Evolutionary conservation across 345 rosid genomes (phyloP).

Genomic region (Citrus mangshanensis): DNA sequence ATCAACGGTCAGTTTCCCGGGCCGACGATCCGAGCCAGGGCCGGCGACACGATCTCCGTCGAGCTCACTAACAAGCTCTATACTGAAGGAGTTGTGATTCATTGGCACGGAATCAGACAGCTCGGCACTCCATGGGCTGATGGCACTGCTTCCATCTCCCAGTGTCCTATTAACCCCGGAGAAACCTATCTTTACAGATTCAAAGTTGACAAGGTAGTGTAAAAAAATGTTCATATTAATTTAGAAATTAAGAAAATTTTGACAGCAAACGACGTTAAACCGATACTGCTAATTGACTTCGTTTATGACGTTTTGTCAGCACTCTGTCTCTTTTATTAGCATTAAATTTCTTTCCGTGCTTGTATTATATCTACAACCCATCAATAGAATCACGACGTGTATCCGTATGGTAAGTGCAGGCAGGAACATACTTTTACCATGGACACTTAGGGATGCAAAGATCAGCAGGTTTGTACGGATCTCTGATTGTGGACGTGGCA

Average conservation of each 20-base stretch:
- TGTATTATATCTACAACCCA: background rate
- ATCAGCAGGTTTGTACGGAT: constrained; percentile 72
- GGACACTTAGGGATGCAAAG: constrained; percentile 93
- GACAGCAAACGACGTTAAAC: no score
- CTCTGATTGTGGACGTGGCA: constrained; percentile 53
- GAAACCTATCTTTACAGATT: constrained; percentile 76
- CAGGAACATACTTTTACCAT: constrained; percentile 83
- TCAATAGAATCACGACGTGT: background rate
- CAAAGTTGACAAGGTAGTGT: constrained; percentile 56
- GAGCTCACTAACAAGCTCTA: constrained; percentile 60
- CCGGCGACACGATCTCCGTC: constrained; percentile 61
- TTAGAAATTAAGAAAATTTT: no score
- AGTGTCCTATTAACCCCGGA: constrained; percentile 73
- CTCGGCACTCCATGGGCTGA: constrained; percentile 91
- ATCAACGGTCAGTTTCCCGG: constrained; percentile 90
- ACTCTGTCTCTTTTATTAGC: no score
- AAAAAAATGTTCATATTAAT: no score
- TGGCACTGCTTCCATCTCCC: constrained; percentile 80
- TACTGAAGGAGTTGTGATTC: constrained; percentile 83
- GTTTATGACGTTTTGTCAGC: no score
- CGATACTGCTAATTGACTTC: no score
- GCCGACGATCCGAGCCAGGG: constrained; percentile 60
- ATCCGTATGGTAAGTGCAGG: constrained; percentile 26
- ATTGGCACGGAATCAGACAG: constrained; percentile 98
- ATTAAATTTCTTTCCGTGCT: no score